phyloP scores from a whole-genome alignment of 345 rosid genomes.

The Kandelia obovata region DNA sequence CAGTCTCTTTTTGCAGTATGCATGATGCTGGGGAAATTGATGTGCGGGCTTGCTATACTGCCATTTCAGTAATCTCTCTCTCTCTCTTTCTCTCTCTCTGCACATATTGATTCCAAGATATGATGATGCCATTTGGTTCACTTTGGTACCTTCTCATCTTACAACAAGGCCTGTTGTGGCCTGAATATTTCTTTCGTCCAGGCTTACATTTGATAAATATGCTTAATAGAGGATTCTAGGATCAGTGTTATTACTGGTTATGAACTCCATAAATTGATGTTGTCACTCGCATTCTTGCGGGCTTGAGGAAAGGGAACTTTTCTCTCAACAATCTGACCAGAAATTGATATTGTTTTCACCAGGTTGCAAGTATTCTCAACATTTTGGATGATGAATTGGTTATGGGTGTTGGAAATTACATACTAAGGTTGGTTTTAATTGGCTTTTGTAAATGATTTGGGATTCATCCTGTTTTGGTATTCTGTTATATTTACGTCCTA shows the following conservation, averaged over 20 bases:
- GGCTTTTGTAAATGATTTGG: neutral
- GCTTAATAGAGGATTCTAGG: neutral
- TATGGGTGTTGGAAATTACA: slow-evolving; percentile 72
- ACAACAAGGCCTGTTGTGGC: neutral
- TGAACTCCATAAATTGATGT: no score
- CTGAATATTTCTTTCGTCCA: neutral
- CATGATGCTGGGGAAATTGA: slow-evolving; percentile 95
- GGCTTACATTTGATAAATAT: neutral
- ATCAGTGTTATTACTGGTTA: neutral
- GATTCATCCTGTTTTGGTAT: neutral
- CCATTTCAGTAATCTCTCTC: slow-evolving; percentile 64
- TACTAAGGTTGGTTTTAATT: slow-evolving; percentile 57
- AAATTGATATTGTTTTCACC: slow-evolving; percentile 6
- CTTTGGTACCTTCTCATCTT: neutral
- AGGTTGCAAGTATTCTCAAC: slow-evolving; percentile 86
- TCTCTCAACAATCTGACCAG: neutral
- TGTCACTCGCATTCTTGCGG: no score
- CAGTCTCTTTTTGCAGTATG: slow-evolving; percentile 50
- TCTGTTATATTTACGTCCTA: neutral
- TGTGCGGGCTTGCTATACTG: slow-evolving; percentile 93
- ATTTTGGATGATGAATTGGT: slow-evolving; percentile 76
- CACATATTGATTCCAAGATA: no score
- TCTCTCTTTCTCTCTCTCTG: neutral
- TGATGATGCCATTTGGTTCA: neutral
- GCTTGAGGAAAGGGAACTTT: neutral